These are phyloP conservation scores for Boletus sensibilis DNA, from an alignment of 768 basidiomycete genomes.

Conservation along the genomic window DNA sequence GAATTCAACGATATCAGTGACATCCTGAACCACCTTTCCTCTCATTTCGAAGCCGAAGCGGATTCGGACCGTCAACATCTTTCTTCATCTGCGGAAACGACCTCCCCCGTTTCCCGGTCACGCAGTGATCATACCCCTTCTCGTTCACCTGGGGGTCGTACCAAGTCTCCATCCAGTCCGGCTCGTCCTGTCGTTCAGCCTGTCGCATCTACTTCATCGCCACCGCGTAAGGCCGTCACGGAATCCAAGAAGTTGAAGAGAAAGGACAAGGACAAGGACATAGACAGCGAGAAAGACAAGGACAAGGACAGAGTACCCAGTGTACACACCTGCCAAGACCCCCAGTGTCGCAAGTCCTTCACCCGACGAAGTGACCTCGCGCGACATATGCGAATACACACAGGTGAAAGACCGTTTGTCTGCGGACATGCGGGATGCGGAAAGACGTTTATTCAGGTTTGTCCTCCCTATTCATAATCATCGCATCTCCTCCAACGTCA, in stretches of 20 bases:
- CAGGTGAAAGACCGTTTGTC: conserved; percentile 82
- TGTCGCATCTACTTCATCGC: conserved; percentile 53
- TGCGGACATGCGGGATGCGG: conserved; percentile 73
- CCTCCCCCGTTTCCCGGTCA: conserved; percentile 34
- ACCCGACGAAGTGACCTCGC: conserved; percentile 80
- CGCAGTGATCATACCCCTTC: conserved; percentile 21
- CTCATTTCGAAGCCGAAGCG: conserved; percentile 62
- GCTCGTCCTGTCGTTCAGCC: conserved; percentile 37
- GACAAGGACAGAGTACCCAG: conserved; percentile 48
- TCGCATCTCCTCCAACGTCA: conserved; percentile 9
- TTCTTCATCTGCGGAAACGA: conserved; percentile 32
- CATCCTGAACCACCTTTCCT: conserved; percentile 70
- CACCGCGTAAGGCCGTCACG: conserved; percentile 21
- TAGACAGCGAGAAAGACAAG: conserved; percentile 26
- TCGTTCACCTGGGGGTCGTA: conserved; percentile 20
- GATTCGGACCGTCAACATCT: conserved; percentile 43
- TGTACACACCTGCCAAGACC: conserved; percentile 65
- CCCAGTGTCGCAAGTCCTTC: conserved; percentile 78
- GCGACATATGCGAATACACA: conserved; percentile 87
- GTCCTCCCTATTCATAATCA: conserved; percentile 9
- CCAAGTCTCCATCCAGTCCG: conserved; percentile 39
- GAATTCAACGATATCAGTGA: conserved; percentile 75
- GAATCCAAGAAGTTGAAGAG: conserved; percentile 29
- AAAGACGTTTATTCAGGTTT: conserved; percentile 90
- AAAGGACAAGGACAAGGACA: conserved; percentile 31